A percentile compares a stretch with the other conserved stretches of the same genome.
phyloP scores from a whole-genome alignment of 306 rosid species.

The Luffa aegyptiaca region DNA sequence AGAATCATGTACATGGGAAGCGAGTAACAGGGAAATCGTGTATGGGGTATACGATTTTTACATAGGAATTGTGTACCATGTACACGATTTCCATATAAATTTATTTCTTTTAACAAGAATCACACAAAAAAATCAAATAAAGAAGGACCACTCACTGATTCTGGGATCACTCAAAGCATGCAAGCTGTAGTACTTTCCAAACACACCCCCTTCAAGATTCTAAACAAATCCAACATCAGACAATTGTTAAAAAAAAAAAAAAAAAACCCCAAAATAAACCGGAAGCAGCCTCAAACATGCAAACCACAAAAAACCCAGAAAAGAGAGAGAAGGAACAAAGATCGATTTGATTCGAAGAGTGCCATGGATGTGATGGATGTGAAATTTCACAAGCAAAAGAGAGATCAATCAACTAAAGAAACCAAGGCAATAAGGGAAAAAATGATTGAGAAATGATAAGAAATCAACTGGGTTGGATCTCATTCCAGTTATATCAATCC shows the following conservation, averaged over 20 bases:
- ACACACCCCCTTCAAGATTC: slow-evolving; percentile 75
- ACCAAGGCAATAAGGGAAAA: not conserved
- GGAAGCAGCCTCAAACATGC: not conserved
- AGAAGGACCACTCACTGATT: slow-evolving; percentile 42
- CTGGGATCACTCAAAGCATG: slow-evolving; percentile 83
- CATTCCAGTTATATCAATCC: not conserved
- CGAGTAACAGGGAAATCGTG: too few relatives aligned
- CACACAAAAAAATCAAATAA: not conserved
- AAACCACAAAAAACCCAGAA: not conserved
- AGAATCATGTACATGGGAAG: too few relatives aligned
- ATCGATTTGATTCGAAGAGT: not conserved
- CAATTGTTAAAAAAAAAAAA: too few relatives aligned
- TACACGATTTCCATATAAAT: too few relatives aligned
- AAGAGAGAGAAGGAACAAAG: not conserved
- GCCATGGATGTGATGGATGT: not conserved
- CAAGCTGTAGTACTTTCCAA: slow-evolving; percentile 87
- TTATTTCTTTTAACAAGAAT: slow-evolving; percentile 16
- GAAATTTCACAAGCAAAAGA: not conserved
- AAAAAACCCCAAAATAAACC: not conserved
- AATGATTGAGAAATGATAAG: not conserved
- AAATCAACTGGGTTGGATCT: not conserved
- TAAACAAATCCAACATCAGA: slow-evolving; percentile 9
- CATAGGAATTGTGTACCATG: too few relatives aligned
- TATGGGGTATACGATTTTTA: too few relatives aligned
- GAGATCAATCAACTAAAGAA: not conserved